Conservation (phyloP, 2,329 filamentous ascomycete genomes). For the Parafenestella ontariensis region DNA sequence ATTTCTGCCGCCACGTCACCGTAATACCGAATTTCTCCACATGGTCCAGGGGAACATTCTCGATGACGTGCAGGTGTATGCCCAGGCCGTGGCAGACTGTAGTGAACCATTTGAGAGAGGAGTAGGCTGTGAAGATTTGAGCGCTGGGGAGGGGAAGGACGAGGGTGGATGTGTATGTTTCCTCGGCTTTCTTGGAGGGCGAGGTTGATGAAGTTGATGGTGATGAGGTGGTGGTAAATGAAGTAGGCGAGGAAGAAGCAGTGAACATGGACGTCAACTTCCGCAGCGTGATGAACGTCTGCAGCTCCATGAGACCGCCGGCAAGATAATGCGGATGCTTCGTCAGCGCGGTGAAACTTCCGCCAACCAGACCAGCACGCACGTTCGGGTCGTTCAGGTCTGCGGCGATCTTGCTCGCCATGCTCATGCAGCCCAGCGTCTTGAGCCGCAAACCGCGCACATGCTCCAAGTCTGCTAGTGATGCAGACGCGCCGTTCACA, state of each 20-base stretch:
- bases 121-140: slow-evolving; percentile 11
- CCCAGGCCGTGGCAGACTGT: slow-evolving; percentile 19
- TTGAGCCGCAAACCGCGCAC: no score
- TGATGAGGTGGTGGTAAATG: neutral
- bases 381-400: neutral
- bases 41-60: slow-evolving; percentile 2
- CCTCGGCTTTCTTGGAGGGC: no score
- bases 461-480: no score
- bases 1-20: slow-evolving; percentile 25
- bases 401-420: no score
- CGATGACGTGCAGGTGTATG: slow-evolving; percentile 20
- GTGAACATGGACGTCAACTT: slow-evolving; percentile 16
- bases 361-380: neutral
- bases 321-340: slow-evolving; percentile 11
- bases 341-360: neutral
- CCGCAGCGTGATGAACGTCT: slow-evolving; percentile 18
- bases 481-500: no score
- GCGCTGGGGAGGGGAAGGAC: slow-evolving; percentile 19
- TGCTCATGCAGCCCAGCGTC: no score
- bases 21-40: neutral
- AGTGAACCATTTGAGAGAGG: slow-evolving; percentile 19
- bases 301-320: slow-evolving; percentile 15
- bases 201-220: neutral
- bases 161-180: slow-evolving; percentile 13
- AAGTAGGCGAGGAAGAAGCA: no score